These are phyloP conservation scores for Dactylellina cionopaga DNA, from an alignment of 2,329 filamentous ascomycete species.

Conservation along the genomic window DNA sequence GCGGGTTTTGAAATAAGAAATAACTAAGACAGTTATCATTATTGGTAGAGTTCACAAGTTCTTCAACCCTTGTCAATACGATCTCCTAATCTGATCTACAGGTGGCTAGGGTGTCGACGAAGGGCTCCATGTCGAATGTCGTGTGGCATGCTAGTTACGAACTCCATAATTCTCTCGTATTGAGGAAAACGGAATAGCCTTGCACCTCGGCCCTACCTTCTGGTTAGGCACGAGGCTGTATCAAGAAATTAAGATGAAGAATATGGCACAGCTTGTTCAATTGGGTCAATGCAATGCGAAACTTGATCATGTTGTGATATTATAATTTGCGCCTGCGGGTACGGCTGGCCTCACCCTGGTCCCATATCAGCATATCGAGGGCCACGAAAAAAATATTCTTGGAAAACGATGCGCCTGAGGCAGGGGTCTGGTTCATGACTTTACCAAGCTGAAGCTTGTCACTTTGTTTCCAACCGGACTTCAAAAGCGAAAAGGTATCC, in stretches of 20 bases:
- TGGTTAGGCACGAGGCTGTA: conserved; percentile 25
- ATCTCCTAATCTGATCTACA: conserved; percentile 44
- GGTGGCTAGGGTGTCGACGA: conserved; percentile 11
- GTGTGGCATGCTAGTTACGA: conserved; percentile 33
- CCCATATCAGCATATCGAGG: background rate
- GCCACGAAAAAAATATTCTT: conserved; percentile 26
- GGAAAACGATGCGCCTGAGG: conserved; percentile 10
- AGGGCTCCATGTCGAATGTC: conserved; percentile 19
- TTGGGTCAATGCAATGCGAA: conserved; percentile 34
- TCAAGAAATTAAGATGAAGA: conserved; percentile 47
- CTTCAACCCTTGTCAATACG: conserved; percentile 22
- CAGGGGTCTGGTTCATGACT: conserved; percentile 30
- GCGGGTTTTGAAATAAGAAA: conserved; percentile 9
- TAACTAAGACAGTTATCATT: conserved; percentile 4
- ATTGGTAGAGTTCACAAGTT: conserved; percentile 43
- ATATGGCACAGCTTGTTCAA: conserved; percentile 27
- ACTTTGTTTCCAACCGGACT: conserved; percentile 21
- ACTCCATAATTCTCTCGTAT: conserved; percentile 42
- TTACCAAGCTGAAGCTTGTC: conserved; percentile 13
- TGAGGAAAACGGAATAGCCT: conserved; percentile 23
- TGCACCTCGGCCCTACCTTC: conserved; percentile 31
- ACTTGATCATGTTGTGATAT: conserved; percentile 33
- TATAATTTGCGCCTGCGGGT: conserved; percentile 21
- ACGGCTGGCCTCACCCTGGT: conserved; percentile 18
- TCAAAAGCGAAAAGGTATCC: conserved; percentile 47